Percentiles rank a stretch among this genome's conserved stretches.
Evolutionary conservation across 78 protist genomes (phyloP).

Genomic region (Dictyostelium discoideum): DNA sequence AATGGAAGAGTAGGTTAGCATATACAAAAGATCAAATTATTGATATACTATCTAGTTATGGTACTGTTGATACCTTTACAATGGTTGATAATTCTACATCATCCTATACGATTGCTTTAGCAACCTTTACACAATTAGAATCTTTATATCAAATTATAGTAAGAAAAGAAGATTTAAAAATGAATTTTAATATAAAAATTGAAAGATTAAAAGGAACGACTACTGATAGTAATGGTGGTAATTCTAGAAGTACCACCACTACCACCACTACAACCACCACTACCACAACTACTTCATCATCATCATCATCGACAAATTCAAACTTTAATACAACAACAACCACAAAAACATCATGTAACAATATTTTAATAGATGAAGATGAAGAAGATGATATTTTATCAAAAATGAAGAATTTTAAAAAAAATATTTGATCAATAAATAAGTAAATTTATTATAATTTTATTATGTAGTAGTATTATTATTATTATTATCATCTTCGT

Average conservation of each 20-base stretch:
- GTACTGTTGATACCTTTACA: conserved; percentile 17
- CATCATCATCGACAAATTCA: background rate
- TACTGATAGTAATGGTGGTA: background rate
- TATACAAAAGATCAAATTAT: conserved; percentile 8
- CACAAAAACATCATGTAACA: background rate
- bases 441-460: too few relatives aligned
- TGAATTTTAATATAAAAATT: background rate
- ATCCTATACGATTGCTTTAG: background rate
- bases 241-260: background rate
- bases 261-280: conserved; percentile 1
- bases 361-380: background rate
- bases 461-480: background rate
- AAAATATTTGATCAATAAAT: background rate
- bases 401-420: conserved; percentile 10
- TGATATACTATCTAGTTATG: conserved; percentile 33
- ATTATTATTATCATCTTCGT: background rate
- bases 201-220: background rate
- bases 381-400: conserved; percentile 24
- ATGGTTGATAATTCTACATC: background rate
- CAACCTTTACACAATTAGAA: background rate
- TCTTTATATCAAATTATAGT: background rate
- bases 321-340: background rate
- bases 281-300: background rate
- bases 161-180: conserved; percentile 15
- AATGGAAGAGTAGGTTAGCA: conserved; percentile 21